Conservation (phyloP, 1,284 basidiomycete species). For the Malassezia obtusa region DNA sequence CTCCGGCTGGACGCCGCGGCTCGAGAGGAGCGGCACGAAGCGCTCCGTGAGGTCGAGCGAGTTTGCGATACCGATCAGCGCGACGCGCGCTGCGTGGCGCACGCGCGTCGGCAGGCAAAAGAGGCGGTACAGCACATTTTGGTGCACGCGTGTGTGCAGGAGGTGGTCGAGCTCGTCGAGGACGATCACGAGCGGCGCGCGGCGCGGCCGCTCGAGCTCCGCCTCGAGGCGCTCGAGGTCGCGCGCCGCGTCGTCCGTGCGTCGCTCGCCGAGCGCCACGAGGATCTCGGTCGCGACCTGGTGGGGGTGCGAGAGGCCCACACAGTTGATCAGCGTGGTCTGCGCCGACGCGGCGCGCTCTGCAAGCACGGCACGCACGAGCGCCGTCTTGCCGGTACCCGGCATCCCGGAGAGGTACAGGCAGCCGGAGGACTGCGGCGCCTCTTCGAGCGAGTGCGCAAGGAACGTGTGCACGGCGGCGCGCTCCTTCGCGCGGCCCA, state of each 20-base stretch:
- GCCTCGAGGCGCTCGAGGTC: constrained; percentile 16
- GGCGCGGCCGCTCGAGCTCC: constrained; percentile 17
- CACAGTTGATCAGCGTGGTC: constrained; percentile 48
- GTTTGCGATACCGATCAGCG: constrained; percentile 35
- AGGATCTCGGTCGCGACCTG: constrained; percentile 33
- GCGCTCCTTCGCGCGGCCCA: constrained; percentile 45
- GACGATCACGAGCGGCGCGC: constrained; percentile 42
- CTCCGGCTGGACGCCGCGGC: constrained; percentile 40
- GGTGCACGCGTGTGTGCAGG: constrained; percentile 35
- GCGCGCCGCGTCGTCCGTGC: constrained; percentile 10
- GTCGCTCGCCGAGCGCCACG: constrained; percentile 22
- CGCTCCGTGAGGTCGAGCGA: constrained; percentile 43
- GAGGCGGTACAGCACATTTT: constrained; percentile 48
- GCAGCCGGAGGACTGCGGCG: constrained; percentile 19
- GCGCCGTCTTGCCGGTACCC: constrained; percentile 51
- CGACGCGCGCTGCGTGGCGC: constrained; percentile 12
- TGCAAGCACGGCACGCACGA: constrained; percentile 45
- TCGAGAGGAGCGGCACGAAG: constrained; percentile 38
- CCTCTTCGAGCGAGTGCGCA: constrained; percentile 20
- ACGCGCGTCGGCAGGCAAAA: constrained; percentile 27
- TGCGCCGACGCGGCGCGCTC: constrained; percentile 19
- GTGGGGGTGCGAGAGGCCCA: constrained; percentile 44
- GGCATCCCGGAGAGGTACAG: constrained; percentile 51
- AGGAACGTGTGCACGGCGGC: constrained; percentile 40
- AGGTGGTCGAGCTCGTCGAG: constrained; percentile 51